phyloP scores from a whole-genome alignment of 148 eudicot genomes.

The Amaranthus cruentus region DNA sequence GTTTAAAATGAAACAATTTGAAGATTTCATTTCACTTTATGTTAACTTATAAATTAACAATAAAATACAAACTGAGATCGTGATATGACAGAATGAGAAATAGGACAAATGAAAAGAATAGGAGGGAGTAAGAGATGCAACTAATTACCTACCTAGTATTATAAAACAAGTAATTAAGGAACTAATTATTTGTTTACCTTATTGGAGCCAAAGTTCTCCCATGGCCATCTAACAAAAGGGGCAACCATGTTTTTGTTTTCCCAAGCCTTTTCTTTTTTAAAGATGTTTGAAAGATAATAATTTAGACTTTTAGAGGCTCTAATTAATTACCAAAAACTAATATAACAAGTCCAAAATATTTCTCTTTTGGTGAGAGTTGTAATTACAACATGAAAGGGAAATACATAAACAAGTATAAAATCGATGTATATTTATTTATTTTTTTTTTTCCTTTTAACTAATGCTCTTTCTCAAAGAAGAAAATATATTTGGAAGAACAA shows the following conservation, averaged over 20 bases:
- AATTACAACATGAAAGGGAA: slow-evolving; percentile 13
- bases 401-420: background rate
- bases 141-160: no score
- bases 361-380: slow-evolving; percentile 7
- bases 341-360: no score
- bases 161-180: no score
- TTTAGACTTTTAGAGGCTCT: background rate
- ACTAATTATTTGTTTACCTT: slow-evolving; percentile 41
- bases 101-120: no score
- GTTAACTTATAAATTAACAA: no score
- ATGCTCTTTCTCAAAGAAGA: background rate
- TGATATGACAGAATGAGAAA: no score
- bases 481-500: background rate
- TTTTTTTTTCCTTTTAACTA: background rate
- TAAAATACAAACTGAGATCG: no score
- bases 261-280: no score
- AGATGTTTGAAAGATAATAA: no score
- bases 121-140: no score
- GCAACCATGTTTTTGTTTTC: slow-evolving; percentile 42
- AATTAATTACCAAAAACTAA: background rate
- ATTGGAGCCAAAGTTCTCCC: slow-evolving; percentile 62
- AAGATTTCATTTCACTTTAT: no score
- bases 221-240: slow-evolving; percentile 63
- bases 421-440: background rate
- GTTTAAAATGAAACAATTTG: no score